Evolutionary conservation across 2,329 filamentous ascomycete species (phyloP), one percentile per base, ranked within the genome.

Genomic region (Ploettnerulaceae sp.): DNA sequence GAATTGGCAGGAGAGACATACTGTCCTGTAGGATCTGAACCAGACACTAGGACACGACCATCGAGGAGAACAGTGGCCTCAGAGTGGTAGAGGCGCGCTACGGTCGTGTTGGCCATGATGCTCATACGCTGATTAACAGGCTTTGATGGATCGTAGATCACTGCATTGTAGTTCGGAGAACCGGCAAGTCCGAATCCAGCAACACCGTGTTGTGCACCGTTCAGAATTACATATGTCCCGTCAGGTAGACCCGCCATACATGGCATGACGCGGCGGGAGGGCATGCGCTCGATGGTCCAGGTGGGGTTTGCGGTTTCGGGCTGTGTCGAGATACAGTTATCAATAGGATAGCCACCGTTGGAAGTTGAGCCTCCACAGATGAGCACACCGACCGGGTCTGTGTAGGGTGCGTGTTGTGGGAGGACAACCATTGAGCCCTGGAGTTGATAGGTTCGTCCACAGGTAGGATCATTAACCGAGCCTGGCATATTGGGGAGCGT

Each of bases 271-370:
- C 81, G 76, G 51, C 71, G 71, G 1, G 78, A 82, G 2, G 81
- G 76, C 81, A 85, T 84, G 34, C 80, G 74, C 65, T 85, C 81
- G 29, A 85, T 69, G 0, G 70, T 72, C 81, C 82, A 86, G 14
- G 72, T 62, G 0, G 79, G 69, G 4, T 71, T 66, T 1, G 69
- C 60, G 0, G 67, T 69, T 52, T 85, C 79, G 0, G 82, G 82
- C 8, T 74, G 68, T 36, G 76, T 82, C 28, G 72, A 75, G 15
- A 82, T 75, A 59, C 82, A 86, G 64, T 84, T 85, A 61, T 85
- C 81, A 4, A 85, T 67, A 2, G 79, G 79, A 45, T 72, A 68
- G 5, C 67, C 69, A 0, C 69, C 70, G 7, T 71, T 74, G 5
- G 72, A 69, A 2, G 72, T 77, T 2, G 79, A 79, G 25, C 82